A percentile compares a stretch with the other conserved stretches of the same genome.
Evolutionary conservation across 2,329 filamentous ascomycete genomes (phyloP).

Genomic region (Tolypocladium pustulatum): DNA sequence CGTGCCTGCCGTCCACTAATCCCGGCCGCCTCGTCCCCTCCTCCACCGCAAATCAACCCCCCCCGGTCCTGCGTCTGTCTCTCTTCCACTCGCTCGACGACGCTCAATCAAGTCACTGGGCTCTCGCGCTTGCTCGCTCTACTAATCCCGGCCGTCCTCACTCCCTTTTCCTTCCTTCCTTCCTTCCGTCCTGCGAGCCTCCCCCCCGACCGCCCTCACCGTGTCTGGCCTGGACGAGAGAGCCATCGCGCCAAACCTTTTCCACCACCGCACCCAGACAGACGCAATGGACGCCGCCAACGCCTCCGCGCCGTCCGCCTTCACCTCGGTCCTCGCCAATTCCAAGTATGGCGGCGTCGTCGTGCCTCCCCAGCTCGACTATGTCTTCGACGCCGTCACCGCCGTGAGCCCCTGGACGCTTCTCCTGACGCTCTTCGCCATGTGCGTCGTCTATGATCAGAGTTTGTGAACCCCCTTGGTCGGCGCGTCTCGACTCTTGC

Average conservation of each 20-base stretch:
- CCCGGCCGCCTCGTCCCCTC: background rate
- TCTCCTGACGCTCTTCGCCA: conserved; percentile 56
- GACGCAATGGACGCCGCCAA: conserved; percentile 45
- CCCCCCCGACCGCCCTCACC: background rate
- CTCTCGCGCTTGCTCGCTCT: background rate
- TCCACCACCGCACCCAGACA: background rate
- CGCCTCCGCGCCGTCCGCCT: conserved; percentile 54
- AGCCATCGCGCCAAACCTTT: background rate
- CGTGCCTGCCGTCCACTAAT: background rate
- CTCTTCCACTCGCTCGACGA: background rate
- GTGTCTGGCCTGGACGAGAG: background rate
- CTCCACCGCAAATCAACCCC: background rate
- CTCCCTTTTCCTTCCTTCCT: background rate
- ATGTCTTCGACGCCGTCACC: conserved; percentile 43
- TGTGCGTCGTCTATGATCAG: conserved; percentile 80
- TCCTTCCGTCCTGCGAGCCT: background rate
- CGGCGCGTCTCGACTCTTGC: background rate
- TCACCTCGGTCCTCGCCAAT: conserved; percentile 58
- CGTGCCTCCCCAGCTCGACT: conserved; percentile 45
- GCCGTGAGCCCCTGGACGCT: conserved; percentile 52
- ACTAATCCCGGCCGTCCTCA: background rate
- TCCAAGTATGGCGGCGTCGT: conserved; percentile 38
- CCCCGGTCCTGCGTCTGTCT: background rate
- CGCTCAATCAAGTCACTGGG: background rate
- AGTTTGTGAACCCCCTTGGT: conserved; percentile 42